Conservation (phyloP, 116 monocot genomes). For the Iris pallida region DNA sequence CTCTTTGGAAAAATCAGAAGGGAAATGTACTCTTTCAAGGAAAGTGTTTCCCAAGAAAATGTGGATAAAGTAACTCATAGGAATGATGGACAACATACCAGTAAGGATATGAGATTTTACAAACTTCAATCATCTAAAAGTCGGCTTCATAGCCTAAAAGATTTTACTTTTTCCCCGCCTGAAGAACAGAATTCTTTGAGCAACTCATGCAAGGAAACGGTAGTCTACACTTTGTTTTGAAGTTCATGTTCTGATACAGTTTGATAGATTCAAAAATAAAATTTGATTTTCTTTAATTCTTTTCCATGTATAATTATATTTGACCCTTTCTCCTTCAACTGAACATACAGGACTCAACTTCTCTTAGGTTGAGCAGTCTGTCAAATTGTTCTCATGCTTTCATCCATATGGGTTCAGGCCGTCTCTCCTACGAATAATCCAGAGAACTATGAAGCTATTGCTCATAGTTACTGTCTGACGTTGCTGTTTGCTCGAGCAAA, state of each 20-base stretch:
- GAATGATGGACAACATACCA: slow-evolving; percentile 26
- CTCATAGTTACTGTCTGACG: slow-evolving; percentile 80
- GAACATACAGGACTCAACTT: slow-evolving; percentile 50
- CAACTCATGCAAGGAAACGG: slow-evolving; percentile 30
- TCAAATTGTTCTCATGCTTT: slow-evolving; percentile 73
- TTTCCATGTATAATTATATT: too few relatives aligned
- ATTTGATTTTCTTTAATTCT: neutral
- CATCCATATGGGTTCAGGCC: slow-evolving; percentile 87
- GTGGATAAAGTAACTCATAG: slow-evolving; percentile 6
- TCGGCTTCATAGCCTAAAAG: slow-evolving; percentile 34
- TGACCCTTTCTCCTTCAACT: too few relatives aligned
- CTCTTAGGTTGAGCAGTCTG: slow-evolving; percentile 66
- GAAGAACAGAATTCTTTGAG: slow-evolving; percentile 25
- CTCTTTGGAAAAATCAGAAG: slow-evolving; percentile 74
- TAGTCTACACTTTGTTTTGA: slow-evolving; percentile 8
- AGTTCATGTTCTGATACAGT: neutral
- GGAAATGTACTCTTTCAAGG: slow-evolving; percentile 43
- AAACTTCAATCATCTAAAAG: slow-evolving; percentile 43
- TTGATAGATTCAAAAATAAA: neutral
- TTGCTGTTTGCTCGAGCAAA: slow-evolving; percentile 80
- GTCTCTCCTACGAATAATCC: slow-evolving; percentile 74
- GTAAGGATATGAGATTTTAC: slow-evolving; percentile 23
- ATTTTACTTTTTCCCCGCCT: slow-evolving; percentile 12
- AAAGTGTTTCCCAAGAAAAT: slow-evolving; percentile 19
- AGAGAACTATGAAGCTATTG: slow-evolving; percentile 87